These are phyloP conservation scores for Betula pendula DNA, from an alignment of 306 rosid species.

Conservation along the genomic window DNA sequence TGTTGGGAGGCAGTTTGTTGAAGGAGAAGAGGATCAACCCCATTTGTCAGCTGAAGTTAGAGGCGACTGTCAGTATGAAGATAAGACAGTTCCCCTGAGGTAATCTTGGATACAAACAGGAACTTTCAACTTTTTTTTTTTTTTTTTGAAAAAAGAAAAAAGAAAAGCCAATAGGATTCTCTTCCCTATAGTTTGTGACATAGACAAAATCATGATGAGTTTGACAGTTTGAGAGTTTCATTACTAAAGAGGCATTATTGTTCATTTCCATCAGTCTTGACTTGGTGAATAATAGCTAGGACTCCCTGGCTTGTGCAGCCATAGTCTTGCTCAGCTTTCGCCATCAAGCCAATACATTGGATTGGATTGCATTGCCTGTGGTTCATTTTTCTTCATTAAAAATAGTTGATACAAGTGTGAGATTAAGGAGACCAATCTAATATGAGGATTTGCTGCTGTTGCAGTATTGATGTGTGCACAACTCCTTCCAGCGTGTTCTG, in stretches of 20 bases:
- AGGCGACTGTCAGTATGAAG: constrained; percentile 41
- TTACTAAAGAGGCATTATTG: constrained; percentile 11
- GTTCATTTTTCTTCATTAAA: not conserved
- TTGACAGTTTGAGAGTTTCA: not conserved
- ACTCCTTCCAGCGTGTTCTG: not conserved
- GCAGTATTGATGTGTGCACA: not conserved
- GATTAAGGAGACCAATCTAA: not conserved
- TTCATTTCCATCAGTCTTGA: not conserved
- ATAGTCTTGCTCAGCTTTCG: not conserved
- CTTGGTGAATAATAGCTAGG: not conserved
- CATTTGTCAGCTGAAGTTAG: constrained; percentile 36
- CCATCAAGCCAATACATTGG: not conserved
- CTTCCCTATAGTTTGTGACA: constrained; percentile 3
- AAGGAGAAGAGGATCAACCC: constrained; percentile 32
- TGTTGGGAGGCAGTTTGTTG: constrained; percentile 33
- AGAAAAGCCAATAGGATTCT: not conserved
- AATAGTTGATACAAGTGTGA: not conserved
- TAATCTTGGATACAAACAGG: constrained; percentile 34
- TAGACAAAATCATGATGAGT: constrained; percentile 21
- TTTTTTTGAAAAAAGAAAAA: not conserved
- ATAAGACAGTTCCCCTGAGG: constrained; percentile 69
- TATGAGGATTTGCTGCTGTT: not conserved
- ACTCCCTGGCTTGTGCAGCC: not conserved
- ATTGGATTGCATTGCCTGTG: not conserved
- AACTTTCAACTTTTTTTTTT: constrained; percentile 4